Evolutionary conservation across 1,284 basidiomycete genomes (phyloP).

Genomic region (Fomitiporia mediterranea): DNA sequence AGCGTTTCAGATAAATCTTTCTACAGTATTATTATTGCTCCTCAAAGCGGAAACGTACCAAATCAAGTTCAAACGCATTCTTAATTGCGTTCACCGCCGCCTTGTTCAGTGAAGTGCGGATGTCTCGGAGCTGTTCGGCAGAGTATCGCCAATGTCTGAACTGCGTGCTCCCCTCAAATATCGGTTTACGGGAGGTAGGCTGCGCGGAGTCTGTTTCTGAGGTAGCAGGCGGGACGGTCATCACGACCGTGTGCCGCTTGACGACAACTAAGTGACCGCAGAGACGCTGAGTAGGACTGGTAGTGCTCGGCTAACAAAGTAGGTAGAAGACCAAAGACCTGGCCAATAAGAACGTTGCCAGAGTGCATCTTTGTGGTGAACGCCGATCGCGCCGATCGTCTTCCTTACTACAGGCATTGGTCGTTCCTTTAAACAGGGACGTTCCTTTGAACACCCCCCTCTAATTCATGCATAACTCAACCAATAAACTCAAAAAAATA

Average conservation of each 20-base stretch:
- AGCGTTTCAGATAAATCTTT: constrained; percentile 23
- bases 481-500: too few species aligned
- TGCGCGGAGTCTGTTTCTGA: constrained; percentile 1
- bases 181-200: constrained; percentile 22
- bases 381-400: constrained; percentile 3
- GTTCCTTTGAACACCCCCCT: too few species aligned
- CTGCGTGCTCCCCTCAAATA: constrained; percentile 85
- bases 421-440: too few species aligned
- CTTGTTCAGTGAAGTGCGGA: constrained; percentile 64
- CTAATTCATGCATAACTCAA: too few species aligned
- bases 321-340: too few species aligned
- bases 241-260: not conserved
- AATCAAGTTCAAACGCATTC: constrained; percentile 72
- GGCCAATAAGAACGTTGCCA: too few species aligned
- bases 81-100: constrained; percentile 73
- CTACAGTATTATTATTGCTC: constrained; percentile 18
- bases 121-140: constrained; percentile 49
- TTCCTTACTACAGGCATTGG: too few species aligned
- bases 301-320: too few species aligned
- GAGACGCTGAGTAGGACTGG: too few species aligned
- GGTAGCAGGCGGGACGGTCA: constrained; percentile 8
- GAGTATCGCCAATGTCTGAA: constrained; percentile 88
- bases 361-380: not conserved
- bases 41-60: constrained; percentile 45
- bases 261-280: not conserved